phyloP scores from a whole-genome alignment of 768 basidiomycete genomes.

The Suillus bovinus region DNA sequence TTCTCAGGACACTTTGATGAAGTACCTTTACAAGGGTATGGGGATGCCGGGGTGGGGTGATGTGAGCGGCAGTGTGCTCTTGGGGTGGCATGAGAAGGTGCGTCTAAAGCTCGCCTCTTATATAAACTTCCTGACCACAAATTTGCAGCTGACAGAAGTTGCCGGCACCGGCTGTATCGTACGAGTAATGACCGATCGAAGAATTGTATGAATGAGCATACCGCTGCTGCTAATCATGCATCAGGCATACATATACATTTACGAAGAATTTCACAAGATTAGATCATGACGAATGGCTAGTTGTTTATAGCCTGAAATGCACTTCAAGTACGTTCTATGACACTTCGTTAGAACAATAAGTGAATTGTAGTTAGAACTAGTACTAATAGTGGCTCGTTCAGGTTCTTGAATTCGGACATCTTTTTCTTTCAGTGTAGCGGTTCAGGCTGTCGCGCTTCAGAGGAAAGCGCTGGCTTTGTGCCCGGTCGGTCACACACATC shows the following conservation, averaged over 20 bases:
- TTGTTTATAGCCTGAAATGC: no score
- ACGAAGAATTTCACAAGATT: background rate
- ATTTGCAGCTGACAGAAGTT: slow-evolving; percentile 83
- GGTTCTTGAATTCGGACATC: no score
- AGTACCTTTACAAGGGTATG: slow-evolving; percentile 99
- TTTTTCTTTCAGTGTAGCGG: no score
- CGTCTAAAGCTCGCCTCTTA: slow-evolving; percentile 19
- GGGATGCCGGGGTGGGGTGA: slow-evolving; percentile 59
- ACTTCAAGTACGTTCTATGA: no score
- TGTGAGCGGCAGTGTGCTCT: slow-evolving; percentile 62
- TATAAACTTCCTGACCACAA: slow-evolving; percentile 7
- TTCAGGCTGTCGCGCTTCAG: no score
- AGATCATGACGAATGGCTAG: no score
- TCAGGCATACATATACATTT: background rate
- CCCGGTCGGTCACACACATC: no score
- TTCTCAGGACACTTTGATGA: slow-evolving; percentile 85
- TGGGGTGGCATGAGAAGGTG: slow-evolving; percentile 97
- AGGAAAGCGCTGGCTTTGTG: no score
- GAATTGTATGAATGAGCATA: slow-evolving; percentile 44
- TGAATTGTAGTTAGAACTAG: no score
- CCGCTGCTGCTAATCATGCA: no score
- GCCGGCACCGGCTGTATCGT: slow-evolving; percentile 96
- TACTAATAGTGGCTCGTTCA: no score
- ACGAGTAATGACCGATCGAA: slow-evolving; percentile 74
- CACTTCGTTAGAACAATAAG: no score